phyloP scores from a whole-genome alignment of 2,329 filamentous ascomycete genomes.

The Exophiala mesophila region DNA sequence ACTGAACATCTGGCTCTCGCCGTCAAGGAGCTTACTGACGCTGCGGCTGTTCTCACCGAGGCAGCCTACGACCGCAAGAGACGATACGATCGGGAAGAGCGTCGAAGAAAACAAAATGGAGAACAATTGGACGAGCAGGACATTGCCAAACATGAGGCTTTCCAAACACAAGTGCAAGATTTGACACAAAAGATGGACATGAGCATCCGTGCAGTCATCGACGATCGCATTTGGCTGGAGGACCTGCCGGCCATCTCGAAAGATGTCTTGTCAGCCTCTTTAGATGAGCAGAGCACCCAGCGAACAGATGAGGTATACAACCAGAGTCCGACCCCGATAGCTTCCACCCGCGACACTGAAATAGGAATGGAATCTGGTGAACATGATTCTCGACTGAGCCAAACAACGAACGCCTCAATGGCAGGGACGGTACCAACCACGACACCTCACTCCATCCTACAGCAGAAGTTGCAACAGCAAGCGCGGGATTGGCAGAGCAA shows the following conservation, averaged over 20 bases:
- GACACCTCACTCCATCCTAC: slow-evolving; percentile 16
- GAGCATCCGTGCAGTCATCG: slow-evolving; percentile 54
- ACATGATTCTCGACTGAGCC: slow-evolving; percentile 28
- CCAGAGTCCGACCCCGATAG: slow-evolving; percentile 31
- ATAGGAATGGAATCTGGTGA: slow-evolving; percentile 34
- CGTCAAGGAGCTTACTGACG: slow-evolving; percentile 12
- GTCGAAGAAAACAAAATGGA: slow-evolving; percentile 3
- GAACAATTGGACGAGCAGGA: slow-evolving; percentile 4
- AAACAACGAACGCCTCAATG: slow-evolving; percentile 36
- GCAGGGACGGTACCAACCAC: slow-evolving; percentile 20
- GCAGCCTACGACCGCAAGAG: slow-evolving; percentile 7
- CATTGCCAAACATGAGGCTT: slow-evolving; percentile 14
- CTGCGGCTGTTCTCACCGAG: slow-evolving; percentile 14
- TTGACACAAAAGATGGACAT: slow-evolving; percentile 55
- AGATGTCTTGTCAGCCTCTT: slow-evolving; percentile 38
- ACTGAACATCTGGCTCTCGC: slow-evolving; percentile 11
- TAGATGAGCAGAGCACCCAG: slow-evolving; percentile 21
- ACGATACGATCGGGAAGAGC: slow-evolving; percentile 3
- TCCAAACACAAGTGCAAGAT: slow-evolving; percentile 44
- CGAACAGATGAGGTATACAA: slow-evolving; percentile 31
- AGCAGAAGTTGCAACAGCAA: slow-evolving; percentile 29
- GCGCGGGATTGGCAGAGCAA: slow-evolving; percentile 23
- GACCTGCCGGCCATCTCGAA: slow-evolving; percentile 41
- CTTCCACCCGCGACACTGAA: slow-evolving; percentile 25
- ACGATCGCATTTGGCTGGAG: slow-evolving; percentile 47